These are phyloP conservation scores for Ogataea paraovalis DNA, from an alignment of 805 yeast species.

Conservation along the genomic window DNA sequence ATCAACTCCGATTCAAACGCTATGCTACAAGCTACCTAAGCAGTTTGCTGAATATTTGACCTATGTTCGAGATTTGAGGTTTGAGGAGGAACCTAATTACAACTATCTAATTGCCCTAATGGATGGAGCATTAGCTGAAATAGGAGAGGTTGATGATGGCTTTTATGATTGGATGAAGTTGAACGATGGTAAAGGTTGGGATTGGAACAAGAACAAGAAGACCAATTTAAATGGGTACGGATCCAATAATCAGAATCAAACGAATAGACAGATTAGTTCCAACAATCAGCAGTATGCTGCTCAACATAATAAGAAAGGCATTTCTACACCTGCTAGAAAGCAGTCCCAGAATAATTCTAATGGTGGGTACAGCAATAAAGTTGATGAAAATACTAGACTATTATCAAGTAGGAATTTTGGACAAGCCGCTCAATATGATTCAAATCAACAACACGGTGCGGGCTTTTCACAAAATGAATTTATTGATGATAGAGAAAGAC, in stretches of 20 bases:
- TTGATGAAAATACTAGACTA: constrained; percentile 17
- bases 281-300: constrained; percentile 8
- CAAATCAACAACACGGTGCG: not conserved
- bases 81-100: constrained; percentile 80
- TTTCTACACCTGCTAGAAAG: constrained; percentile 15
- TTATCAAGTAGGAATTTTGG: constrained; percentile 2
- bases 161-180: constrained; percentile 80
- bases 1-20: constrained; percentile 57
- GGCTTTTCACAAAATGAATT: not conserved
- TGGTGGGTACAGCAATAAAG: constrained; percentile 5
- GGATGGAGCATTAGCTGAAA: constrained; percentile 52
- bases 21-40: constrained; percentile 62
- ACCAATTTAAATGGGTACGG: constrained; percentile 83
- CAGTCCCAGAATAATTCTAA: constrained; percentile 19
- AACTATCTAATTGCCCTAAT: constrained; percentile 59
- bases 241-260: constrained; percentile 24
- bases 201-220: constrained; percentile 66
- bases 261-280: constrained; percentile 6
- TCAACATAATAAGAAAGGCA: constrained; percentile 5
- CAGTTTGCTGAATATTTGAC: constrained; percentile 73
- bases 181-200: constrained; percentile 82
- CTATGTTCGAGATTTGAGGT: constrained; percentile 62
- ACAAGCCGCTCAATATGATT: not conserved
- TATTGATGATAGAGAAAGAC: constrained; percentile 6
- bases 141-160: constrained; percentile 60